Base-by-base conservation (phyloP, 495 filamentous ascomycete genomes). In the Opeltia flavorubescens region DNA sequence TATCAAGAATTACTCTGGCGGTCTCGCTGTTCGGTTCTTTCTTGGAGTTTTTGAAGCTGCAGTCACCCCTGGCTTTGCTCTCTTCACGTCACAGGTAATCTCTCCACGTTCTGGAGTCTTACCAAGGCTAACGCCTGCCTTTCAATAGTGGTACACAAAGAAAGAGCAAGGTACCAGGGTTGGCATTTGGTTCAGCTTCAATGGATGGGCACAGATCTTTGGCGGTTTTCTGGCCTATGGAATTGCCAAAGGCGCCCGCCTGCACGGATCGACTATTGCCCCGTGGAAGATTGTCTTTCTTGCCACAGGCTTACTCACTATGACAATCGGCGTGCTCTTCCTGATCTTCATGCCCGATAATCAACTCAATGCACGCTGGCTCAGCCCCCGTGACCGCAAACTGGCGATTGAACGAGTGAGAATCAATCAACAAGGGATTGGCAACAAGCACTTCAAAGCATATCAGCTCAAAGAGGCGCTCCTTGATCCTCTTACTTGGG, bases 241-340 rank as follows among this genome's bases (percentile, higher is more conserved):
- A 24, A 80, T 84, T 48, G 76, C 79, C 8, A 64, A 66, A 12
- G 77, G 77, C n/a, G 69, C 67, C 0, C 55, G 61, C 15, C 62
- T 63, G 18, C 61, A 78, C 45, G 74, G 71, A 5, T 66, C 76
- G 0, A 40, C 65, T 13, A 71, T 83, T 50, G 71, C 69, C 28
- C 66, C 75, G 1, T 83, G 80, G 80, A 80, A 81, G 61, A 75
- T 83, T 31, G 62, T 83, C 3, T 85, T 84, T 59, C 69, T 85
- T 1, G 67, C 79, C 20, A 78, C 74, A 1, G 81, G 81, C 1
- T 62, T 80, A 0, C 60, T 82, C 31, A 85, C 81, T 5, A 56
- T 72, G 1, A 53, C 60, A 0, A 64, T 81, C 45, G 77, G 80
- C 21, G 38, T 74, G 11, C 33, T 77, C 4, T 81, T 85, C 54